These are phyloP conservation scores for Pseudocercospora eumusae DNA, from an alignment of 2,329 filamentous ascomycete species.

Conservation along the genomic window DNA sequence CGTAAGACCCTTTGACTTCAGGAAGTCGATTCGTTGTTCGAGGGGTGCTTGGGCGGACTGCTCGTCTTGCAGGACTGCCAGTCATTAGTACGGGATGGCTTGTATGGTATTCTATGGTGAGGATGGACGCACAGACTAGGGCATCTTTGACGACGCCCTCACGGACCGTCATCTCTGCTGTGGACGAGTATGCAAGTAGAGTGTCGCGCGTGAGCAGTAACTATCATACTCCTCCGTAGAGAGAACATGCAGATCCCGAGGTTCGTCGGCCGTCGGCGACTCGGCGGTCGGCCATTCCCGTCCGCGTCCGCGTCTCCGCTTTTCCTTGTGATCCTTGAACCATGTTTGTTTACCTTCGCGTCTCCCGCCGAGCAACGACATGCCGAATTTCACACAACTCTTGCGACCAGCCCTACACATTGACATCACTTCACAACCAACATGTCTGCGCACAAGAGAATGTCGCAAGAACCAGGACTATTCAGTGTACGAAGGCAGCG, in stretches of 20 bases:
- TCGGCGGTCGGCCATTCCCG: not conserved
- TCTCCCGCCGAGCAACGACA: constrained; percentile 3
- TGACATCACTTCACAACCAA: not conserved
- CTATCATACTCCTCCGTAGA: too few species aligned
- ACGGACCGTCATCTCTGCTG: constrained; percentile 71
- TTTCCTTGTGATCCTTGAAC: not conserved
- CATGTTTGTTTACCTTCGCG: constrained; percentile 11
- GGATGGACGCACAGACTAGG: constrained; percentile 48
- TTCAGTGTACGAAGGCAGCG: constrained; percentile 90
- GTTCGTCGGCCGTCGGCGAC: too few species aligned
- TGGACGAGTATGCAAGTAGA: not conserved
- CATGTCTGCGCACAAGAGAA: constrained; percentile 44
- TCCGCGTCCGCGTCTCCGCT: constrained; percentile 5
- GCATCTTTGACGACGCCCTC: constrained; percentile 87
- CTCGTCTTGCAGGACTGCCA: constrained; percentile 85
- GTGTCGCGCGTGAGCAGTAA: not conserved
- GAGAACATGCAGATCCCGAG: constrained; percentile 1
- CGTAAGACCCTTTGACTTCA: constrained; percentile 95
- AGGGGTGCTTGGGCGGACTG: constrained; percentile 86
- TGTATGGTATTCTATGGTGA: constrained; percentile 4
- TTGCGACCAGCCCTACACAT: not conserved
- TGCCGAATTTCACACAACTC: not conserved
- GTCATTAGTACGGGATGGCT: not conserved
- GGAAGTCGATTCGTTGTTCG: constrained; percentile 88
- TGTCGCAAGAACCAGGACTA: constrained; percentile 84